Evolutionary conservation across 2,329 filamentous ascomycete species (phyloP), one percentile per base, ranked within the genome.

Genomic region (Alternaria conjuncta): DNA sequence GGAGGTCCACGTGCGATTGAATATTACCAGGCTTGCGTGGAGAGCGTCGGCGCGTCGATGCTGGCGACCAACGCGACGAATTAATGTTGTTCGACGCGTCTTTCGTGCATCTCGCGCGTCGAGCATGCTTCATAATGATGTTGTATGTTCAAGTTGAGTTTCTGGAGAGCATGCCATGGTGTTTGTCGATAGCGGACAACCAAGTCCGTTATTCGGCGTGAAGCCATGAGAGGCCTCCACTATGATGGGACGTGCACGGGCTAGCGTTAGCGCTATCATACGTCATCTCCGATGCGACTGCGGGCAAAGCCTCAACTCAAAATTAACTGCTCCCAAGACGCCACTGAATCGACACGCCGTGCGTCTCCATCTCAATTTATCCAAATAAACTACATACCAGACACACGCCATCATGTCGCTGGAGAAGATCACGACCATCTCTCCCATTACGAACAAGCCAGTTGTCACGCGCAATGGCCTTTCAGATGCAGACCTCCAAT

Each of bases 371-470:
- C 68, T 71, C 63, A 68, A 72, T 69, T 47, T 65, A 73, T 51
- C 36, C 20, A 47, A 21, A 44, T 23, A 62, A 54, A 57, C 61
- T 53, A 65, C 20, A 26, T 58, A 55, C 45, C 45, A 54, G 46
- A 54, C 53, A 60, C 56, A 21, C 59, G 30, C 47, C 67, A 51
- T 56, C 69, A 85, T 88, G 86, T 83, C 84, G 44, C 75, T 83
- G 44, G 87, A 89, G 78, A 86, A 82, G 43, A 84, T 90, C 73
- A 89, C 84, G 30, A 97, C 95, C 69, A 94, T 97, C 81, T 98
- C 95, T 4, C 95, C 95, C 60, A 91, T 88, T 68, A 97, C 94
- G 70, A 95, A 96, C 82, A 89, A 94, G 83, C 86, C 92, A 60
- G 88, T 98, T 79, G 81, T 97, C 70, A 93, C 90, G 64, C 89